These are phyloP conservation scores for Coelastrella sp. DNA, from an alignment of 139 green algal genomes.

Conservation along the genomic window DNA sequence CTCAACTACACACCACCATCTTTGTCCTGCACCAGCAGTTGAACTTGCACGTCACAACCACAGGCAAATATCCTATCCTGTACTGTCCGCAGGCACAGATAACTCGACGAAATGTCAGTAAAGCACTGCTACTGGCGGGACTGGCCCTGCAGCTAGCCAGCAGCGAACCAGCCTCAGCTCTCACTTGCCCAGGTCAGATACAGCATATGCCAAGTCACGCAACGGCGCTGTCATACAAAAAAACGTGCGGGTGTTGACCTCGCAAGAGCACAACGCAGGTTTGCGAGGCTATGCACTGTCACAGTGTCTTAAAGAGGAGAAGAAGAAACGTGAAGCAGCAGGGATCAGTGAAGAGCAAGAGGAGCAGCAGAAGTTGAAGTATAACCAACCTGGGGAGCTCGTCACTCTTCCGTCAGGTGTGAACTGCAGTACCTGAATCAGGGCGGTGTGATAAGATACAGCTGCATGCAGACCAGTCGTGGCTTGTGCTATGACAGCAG, in stretches of 20 bases:
- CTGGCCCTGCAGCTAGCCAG: not conserved
- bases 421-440: not conserved
- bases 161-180: not conserved
- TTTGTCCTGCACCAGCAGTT: too few species aligned
- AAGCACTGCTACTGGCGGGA: not conserved
- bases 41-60: too few species aligned
- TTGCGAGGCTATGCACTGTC: slow-evolving; percentile 62
- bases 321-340: slow-evolving; percentile 45
- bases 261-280: slow-evolving; percentile 23
- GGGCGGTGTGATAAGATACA: too few species aligned
- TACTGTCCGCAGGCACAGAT: too few species aligned
- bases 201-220: too few species aligned
- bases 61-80: too few species aligned
- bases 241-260: too few species aligned
- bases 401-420: slow-evolving; percentile 70
- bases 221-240: too few species aligned
- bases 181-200: not conserved
- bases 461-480: too few species aligned
- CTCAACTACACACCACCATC: too few species aligned
- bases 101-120: too few species aligned
- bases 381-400: slow-evolving; percentile 70
- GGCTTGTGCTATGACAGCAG: too few species aligned
- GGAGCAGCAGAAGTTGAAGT: slow-evolving; percentile 43
- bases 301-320: slow-evolving; percentile 60
- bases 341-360: slow-evolving; percentile 18